These are phyloP conservation scores for Fusarium nodosum DNA, from an alignment of 2,329 filamentous ascomycete species.

Conservation along the genomic window DNA sequence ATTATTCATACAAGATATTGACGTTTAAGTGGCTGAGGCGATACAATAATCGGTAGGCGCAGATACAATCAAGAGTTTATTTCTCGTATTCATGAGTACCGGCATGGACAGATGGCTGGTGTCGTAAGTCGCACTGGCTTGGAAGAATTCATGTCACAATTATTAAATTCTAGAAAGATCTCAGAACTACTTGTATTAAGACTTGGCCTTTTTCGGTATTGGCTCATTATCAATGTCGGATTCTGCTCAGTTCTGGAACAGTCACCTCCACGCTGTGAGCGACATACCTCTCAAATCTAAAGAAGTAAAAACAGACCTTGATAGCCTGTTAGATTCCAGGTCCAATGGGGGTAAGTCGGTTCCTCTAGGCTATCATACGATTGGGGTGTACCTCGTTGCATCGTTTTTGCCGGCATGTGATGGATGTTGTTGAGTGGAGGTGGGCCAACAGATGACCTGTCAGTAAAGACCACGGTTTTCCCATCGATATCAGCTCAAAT, in stretches of 20 bases:
- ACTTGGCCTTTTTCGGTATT: too few relatives aligned
- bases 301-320: too few relatives aligned
- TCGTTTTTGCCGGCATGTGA: not conserved
- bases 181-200: too few relatives aligned
- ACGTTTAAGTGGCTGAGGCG: not conserved
- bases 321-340: slow-evolving; percentile 7
- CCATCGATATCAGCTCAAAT: accelerated
- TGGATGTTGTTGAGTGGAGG: too few relatives aligned
- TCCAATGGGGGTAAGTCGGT: not conserved
- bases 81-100: not conserved
- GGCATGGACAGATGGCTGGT: not conserved
- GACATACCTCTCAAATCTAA: too few relatives aligned
- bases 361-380: slow-evolving; percentile 15
- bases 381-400: slow-evolving; percentile 5
- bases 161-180: too few relatives aligned
- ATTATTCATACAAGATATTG: not conserved
- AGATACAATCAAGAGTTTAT: not conserved
- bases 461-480: too few relatives aligned
- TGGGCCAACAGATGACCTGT: not conserved
- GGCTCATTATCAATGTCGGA: too few relatives aligned
- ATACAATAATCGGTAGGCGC: not conserved
- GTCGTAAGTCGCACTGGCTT: not conserved
- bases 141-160: too few relatives aligned
- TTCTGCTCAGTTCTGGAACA: too few relatives aligned
- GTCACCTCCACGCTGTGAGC: too few relatives aligned